These are phyloP conservation scores for Scytalidium sp. DNA, from an alignment of 2,329 filamentous ascomycete genomes.

Conservation along the genomic window DNA sequence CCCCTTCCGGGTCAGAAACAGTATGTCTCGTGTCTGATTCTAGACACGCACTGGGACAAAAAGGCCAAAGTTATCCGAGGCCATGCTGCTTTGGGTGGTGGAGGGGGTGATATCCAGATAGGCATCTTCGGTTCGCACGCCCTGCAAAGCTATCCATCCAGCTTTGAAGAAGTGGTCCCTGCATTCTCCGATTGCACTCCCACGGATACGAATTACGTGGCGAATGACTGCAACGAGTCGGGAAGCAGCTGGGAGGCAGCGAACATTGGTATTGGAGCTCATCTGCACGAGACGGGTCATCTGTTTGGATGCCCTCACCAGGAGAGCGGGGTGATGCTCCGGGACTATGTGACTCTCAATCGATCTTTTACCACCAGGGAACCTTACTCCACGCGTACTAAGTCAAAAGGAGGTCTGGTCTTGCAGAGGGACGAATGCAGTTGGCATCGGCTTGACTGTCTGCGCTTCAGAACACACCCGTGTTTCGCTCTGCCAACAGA, in stretches of 20 bases:
- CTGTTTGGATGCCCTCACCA: slow-evolving; percentile 88
- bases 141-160: slow-evolving; percentile 85
- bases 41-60: slow-evolving; percentile 88
- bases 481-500: slow-evolving; percentile 86
- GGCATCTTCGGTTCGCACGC: slow-evolving; percentile 92
- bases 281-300: slow-evolving; percentile 88
- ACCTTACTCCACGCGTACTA: slow-evolving; percentile 82
- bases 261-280: slow-evolving; percentile 89
- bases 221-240: slow-evolving; percentile 82
- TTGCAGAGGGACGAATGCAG: slow-evolving; percentile 77
- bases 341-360: slow-evolving; percentile 82
- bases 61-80: slow-evolving; percentile 66
- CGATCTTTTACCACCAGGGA: slow-evolving; percentile 79
- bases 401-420: slow-evolving; percentile 75
- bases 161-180: slow-evolving; percentile 84
- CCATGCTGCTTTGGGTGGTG: slow-evolving; percentile 83
- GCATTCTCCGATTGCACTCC: slow-evolving; percentile 88
- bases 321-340: slow-evolving; percentile 86
- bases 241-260: slow-evolving; percentile 96
- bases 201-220: slow-evolving; percentile 76
- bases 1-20: slow-evolving; percentile 74
- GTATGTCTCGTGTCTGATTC: slow-evolving; percentile 81
- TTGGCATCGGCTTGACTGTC: slow-evolving; percentile 86
- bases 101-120: slow-evolving; percentile 69
- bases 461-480: slow-evolving; percentile 87